Conservation (phyloP, 169 alveolate genomes). For the Plasmodium billcollinsi region DNA sequence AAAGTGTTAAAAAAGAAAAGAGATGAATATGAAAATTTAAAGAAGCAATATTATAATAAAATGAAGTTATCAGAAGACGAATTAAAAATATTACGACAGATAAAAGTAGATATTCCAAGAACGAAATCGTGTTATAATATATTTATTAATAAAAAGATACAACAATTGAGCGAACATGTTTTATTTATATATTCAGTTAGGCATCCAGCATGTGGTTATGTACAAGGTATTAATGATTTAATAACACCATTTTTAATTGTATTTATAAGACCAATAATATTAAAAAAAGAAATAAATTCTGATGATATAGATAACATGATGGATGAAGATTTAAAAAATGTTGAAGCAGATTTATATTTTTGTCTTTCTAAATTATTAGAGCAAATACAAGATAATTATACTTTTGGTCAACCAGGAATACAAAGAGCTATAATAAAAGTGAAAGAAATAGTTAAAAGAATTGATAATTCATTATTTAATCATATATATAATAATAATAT, state of each 20-base stretch:
- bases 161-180: slow-evolving; percentile 91
- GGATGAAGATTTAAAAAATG: slow-evolving; percentile 84
- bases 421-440: slow-evolving; percentile 90
- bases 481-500: slow-evolving; percentile 88
- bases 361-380: slow-evolving; percentile 92
- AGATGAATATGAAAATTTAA: slow-evolving; percentile 83
- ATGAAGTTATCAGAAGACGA: slow-evolving; percentile 58
- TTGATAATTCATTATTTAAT: slow-evolving; percentile 88
- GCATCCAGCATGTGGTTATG: slow-evolving; percentile 96
- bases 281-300: slow-evolving; percentile 78
- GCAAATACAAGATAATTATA: slow-evolving; percentile 94
- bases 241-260: slow-evolving; percentile 87
- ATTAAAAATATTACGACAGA: slow-evolving; percentile 83
- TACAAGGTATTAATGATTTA: slow-evolving; percentile 95
- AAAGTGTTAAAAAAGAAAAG: slow-evolving; percentile 82
- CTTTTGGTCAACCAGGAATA: slow-evolving; percentile 96
- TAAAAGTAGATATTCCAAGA: slow-evolving; percentile 93
- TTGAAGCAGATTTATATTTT: slow-evolving; percentile 93
- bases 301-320: slow-evolving; percentile 79
- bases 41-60: slow-evolving; percentile 51
- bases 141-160: slow-evolving; percentile 87
- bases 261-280: slow-evolving; percentile 77
- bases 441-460: slow-evolving; percentile 92
- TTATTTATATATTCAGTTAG: slow-evolving; percentile 93
- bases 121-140: slow-evolving; percentile 88